Conservation (phyloP, 441 rosid species). For the Raphanus hybrid region DNA sequence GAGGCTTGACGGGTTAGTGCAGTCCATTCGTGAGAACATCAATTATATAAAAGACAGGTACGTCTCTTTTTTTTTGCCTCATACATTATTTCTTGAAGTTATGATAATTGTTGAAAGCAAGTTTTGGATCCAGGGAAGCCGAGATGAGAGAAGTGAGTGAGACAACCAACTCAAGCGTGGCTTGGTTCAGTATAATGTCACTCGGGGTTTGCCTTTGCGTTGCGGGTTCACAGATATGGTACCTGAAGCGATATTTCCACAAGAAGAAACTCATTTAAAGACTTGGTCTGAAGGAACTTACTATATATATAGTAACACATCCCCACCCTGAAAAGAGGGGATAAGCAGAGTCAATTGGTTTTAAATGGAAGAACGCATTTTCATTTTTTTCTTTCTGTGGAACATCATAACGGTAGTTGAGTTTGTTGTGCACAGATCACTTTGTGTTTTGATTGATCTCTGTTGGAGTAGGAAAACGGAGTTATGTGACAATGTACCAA, state of each 20-base stretch:
- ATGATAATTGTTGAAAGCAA: background rate
- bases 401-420: conserved; percentile 26
- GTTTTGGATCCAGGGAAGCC: conserved; percentile 63
- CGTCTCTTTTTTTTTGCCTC: background rate
- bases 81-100: conserved; percentile 19
- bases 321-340: conserved; percentile 28
- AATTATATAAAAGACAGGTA: conserved; percentile 67
- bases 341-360: conserved; percentile 31
- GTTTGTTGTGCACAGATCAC: conserved; percentile 32
- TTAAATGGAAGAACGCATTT: conserved; percentile 8
- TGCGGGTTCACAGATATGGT: conserved; percentile 67
- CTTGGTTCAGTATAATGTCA: conserved; percentile 85
- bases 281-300: too few species aligned
- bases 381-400: background rate
- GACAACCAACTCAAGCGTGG: conserved; percentile 75
- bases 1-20: conserved; percentile 71
- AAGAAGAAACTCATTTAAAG: conserved; percentile 74
- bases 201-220: conserved; percentile 68
- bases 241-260: conserved; percentile 64
- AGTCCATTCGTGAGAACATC: conserved; percentile 64
- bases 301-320: background rate
- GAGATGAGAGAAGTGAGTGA: conserved; percentile 88
- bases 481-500: conserved; percentile 20
- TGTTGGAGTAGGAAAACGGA: too few species aligned
- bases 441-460: conserved; percentile 11